Conservation (phyloP, 768 basidiomycete genomes). For the Termitomyces sp. region DNA sequence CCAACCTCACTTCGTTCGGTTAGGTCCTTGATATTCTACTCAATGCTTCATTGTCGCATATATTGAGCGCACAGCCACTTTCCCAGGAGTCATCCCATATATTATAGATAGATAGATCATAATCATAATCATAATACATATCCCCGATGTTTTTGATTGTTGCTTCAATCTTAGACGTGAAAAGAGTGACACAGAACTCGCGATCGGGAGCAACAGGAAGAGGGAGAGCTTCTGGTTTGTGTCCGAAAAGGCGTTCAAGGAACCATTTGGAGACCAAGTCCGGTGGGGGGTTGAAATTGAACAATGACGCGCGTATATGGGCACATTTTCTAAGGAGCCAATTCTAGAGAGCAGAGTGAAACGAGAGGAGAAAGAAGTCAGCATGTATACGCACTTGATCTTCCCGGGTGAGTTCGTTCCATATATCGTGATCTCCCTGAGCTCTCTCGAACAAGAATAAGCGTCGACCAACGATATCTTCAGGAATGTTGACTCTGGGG, state of each 20-base stretch:
- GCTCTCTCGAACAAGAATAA: background rate
- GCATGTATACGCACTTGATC: background rate
- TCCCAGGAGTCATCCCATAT: no score
- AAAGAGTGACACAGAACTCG: background rate
- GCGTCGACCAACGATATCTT: background rate
- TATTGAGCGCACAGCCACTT: no score
- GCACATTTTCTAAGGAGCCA: background rate
- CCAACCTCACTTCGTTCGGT: no score
- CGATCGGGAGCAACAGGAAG: background rate
- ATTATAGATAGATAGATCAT: no score
- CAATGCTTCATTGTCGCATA: no score
- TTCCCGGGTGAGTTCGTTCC: background rate
- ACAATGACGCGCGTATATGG: background rate
- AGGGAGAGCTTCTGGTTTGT: background rate
- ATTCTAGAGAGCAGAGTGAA: no score
- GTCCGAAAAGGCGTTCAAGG: background rate
- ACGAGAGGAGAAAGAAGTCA: no score
- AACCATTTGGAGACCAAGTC: background rate
- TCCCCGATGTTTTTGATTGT: conserved; percentile 1
- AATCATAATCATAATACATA: no score
- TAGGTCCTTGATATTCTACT: no score
- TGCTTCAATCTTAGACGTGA: background rate
- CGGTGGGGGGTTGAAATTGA: background rate
- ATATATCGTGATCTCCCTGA: background rate
- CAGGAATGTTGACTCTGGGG: background rate